Percentiles rank a stretch among this genome's conserved stretches.
phyloP scores from a whole-genome alignment of 1,284 basidiomycete genomes.

The Cystobasidium slooffiae region DNA sequence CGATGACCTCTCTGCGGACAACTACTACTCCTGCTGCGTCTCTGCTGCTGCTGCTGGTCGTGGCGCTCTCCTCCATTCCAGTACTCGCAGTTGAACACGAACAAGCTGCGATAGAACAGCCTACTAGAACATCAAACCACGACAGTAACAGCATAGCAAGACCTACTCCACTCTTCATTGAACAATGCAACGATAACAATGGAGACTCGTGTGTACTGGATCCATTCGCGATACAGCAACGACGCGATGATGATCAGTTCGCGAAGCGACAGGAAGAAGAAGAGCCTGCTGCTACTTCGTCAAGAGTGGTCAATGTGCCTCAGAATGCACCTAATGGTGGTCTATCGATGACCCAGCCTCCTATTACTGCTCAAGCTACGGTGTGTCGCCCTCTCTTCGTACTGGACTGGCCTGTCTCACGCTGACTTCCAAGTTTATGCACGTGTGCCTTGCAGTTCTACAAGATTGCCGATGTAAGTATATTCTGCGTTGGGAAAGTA shows the following conservation, averaged over 20 bases:
- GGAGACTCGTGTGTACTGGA: not conserved
- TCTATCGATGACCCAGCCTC: constrained; percentile 75
- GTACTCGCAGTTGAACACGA: no score
- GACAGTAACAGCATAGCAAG: no score
- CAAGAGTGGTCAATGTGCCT: constrained; percentile 19
- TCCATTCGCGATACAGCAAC: not conserved
- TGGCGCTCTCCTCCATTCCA: no score
- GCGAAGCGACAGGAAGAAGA: constrained; percentile 9
- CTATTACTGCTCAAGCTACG: constrained; percentile 63
- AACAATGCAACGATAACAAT: not conserved
- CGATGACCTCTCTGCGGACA: no score
- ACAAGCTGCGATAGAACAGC: no score
- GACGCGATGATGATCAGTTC: not conserved
- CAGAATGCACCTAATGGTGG: constrained; percentile 61
- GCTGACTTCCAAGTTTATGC: not conserved
- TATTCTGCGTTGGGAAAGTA: not conserved
- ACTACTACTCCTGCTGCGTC: no score
- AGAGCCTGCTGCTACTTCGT: not conserved
- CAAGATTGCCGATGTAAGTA: constrained; percentile 67
- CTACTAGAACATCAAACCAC: no score
- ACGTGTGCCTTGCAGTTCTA: constrained; percentile 69
- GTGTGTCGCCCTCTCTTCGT: not conserved
- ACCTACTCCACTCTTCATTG: no score
- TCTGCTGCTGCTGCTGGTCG: no score
- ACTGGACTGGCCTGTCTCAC: not conserved